Conservation (phyloP, 257 asterid genomes). For the Rhazya stricta region DNA sequence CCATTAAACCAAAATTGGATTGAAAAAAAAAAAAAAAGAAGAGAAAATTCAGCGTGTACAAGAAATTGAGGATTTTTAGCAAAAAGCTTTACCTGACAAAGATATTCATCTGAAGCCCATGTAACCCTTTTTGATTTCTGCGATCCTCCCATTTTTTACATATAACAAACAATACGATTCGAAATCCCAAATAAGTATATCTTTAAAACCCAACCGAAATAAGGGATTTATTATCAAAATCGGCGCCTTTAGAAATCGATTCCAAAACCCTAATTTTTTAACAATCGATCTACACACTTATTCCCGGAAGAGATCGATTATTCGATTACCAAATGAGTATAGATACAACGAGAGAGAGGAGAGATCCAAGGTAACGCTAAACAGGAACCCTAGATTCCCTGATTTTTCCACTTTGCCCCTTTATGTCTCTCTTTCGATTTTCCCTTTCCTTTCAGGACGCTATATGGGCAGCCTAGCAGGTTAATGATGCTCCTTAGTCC, state of each 20-base stretch:
- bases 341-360: neutral
- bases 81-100: conserved; percentile 77
- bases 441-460: neutral
- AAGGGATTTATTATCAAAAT: conserved; percentile 21
- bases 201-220: conserved; percentile 23
- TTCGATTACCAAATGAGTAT: neutral
- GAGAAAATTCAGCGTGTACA: conserved; percentile 4
- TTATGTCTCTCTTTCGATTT: neutral
- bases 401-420: conserved; percentile 11
- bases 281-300: conserved; percentile 3
- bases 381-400: conserved; percentile 28
- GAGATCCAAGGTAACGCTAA: conserved; percentile 26
- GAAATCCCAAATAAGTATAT: conserved; percentile 28
- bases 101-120: conserved; percentile 92
- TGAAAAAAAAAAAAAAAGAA: neutral
- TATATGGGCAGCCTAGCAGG: neutral
- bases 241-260: conserved; percentile 11
- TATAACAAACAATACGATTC: conserved; percentile 28
- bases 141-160: conserved; percentile 71
- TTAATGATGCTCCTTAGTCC: too few relatives aligned
- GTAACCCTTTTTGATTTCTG: conserved; percentile 78
- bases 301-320: conserved; percentile 5
- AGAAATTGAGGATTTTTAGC: conserved; percentile 21
- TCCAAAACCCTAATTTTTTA: conserved; percentile 15
- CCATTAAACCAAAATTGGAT: neutral